Evolutionary conservation across 306 rosid genomes (phyloP), one percentile per base, ranked within the genome.

Genomic region (Trifolium pratense): DNA sequence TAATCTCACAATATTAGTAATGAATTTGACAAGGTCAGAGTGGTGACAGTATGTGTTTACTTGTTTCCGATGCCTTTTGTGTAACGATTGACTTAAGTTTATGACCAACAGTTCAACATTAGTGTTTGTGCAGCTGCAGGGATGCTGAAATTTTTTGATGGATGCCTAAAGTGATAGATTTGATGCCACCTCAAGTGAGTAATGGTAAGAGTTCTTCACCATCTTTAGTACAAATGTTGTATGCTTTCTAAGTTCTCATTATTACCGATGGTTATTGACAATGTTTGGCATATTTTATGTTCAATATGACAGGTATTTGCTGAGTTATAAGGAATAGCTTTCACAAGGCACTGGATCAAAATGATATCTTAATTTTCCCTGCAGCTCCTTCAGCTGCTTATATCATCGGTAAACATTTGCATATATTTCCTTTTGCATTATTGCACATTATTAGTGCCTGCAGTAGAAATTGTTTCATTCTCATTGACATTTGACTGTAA

Each of bases 311-410:
- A 45, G 36, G 52, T 72, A 57, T 9, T 21, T 59, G 3, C 60
- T 20, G 43, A 75, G 53, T 93, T 52, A 89, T 93, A 10, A 89
- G 45, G 82, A 91, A 86, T 81, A 85, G 97, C 87, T 93, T 93
- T 84, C 91, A 78, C 85, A 82, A 84, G 63, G 96, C 96, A 70
- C 84, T 93, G 25, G 90, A 75, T 79, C 86, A 86, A 82, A 74
- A 91, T 78, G 98, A 93, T 84, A 86, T 93, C 75, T 76, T 93
- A 77, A 87, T 91, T 80, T 93, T 96, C 83, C 98, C 98, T 32
- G 97, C 92, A 57, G 90, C 98, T 72, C 97, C 98, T 36, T 86
- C 98, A 21, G 90, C 91, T 75, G 97, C 98, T 66, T 93, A 91
- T 83, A 89, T 83, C 80, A 93, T 91, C 71, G 98, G 97, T 91